Percentiles rank a stretch among this genome's conserved stretches.
These are phyloP conservation scores for Scutellaria minor DNA, from an alignment of 257 asterid genomes.

Conservation along the genomic window DNA sequence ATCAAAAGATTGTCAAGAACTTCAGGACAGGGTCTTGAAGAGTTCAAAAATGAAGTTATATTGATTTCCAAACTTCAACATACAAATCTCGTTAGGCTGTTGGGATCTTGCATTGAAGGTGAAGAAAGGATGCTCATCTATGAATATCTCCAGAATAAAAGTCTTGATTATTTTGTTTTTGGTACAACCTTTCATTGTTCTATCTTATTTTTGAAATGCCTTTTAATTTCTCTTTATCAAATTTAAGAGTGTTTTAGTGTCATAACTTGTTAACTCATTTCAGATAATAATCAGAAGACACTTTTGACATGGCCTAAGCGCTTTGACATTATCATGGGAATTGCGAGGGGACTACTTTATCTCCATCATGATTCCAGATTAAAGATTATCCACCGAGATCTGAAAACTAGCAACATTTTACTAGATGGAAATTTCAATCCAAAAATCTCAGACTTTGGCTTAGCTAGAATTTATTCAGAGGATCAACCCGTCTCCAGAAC, in stretches of 20 bases:
- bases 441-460: conserved; percentile 59
- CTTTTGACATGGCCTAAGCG: conserved; percentile 50
- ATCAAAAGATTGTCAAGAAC: conserved; percentile 49
- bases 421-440: conserved; percentile 45
- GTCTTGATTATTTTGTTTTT: conserved; percentile 22
- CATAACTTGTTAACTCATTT: not conserved
- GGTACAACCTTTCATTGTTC: conserved; percentile 8
- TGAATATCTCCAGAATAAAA: conserved; percentile 45
- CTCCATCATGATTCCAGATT: conserved; percentile 59
- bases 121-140: conserved; percentile 51
- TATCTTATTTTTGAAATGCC: not conserved
- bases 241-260: not conserved
- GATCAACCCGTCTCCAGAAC: conserved; percentile 42
- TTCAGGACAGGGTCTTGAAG: conserved; percentile 48
- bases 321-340: conserved; percentile 44
- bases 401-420: conserved; percentile 56
- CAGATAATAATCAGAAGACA: conserved; percentile 36
- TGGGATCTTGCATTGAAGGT: conserved; percentile 48
- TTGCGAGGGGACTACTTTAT: conserved; percentile 50
- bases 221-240: not conserved
- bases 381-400: conserved; percentile 55
- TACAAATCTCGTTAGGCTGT: conserved; percentile 47
- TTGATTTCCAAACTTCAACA: conserved; percentile 53
- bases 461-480: conserved; percentile 49
- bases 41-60: conserved; percentile 41